Conservation (phyloP, 305 asterid genomes). For the Solanum chacoense region DNA sequence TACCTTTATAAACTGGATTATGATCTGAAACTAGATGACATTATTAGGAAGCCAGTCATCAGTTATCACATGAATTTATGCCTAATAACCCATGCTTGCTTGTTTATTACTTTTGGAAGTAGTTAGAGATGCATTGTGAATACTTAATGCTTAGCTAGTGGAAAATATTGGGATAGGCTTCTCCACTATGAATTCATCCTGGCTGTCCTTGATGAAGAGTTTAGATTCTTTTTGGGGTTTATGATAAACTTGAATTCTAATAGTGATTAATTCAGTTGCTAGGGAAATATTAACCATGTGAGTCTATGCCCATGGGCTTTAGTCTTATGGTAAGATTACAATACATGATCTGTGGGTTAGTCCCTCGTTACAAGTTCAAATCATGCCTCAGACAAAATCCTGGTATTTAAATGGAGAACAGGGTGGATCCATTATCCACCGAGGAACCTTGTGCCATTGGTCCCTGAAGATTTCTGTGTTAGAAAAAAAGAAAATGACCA, state of each 20-base stretch:
- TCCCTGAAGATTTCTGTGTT: background rate
- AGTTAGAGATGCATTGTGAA: background rate
- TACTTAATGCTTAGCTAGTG: background rate
- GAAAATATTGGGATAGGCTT: background rate
- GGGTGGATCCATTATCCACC: background rate
- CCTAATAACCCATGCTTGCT: background rate
- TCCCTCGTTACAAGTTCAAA: background rate
- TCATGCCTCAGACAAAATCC: background rate
- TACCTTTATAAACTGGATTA: background rate
- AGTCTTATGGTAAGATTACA: background rate
- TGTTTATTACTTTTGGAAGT: background rate
- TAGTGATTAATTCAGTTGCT: background rate
- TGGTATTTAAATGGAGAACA: background rate
- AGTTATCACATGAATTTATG: background rate
- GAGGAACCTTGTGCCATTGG: background rate
- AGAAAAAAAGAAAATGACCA: background rate
- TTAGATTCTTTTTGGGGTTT: background rate
- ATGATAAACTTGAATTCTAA: background rate
- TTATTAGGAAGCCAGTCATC: background rate
- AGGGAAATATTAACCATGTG: background rate
- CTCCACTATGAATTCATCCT: background rate
- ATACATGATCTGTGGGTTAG: background rate
- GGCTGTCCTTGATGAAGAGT: background rate
- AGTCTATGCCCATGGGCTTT: background rate
- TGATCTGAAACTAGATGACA: background rate